Percentiles rank a stretch among this genome's conserved stretches.
phyloP scores from a whole-genome alignment of 495 filamentous ascomycete species.

The Lasiosphaeria miniovina region DNA sequence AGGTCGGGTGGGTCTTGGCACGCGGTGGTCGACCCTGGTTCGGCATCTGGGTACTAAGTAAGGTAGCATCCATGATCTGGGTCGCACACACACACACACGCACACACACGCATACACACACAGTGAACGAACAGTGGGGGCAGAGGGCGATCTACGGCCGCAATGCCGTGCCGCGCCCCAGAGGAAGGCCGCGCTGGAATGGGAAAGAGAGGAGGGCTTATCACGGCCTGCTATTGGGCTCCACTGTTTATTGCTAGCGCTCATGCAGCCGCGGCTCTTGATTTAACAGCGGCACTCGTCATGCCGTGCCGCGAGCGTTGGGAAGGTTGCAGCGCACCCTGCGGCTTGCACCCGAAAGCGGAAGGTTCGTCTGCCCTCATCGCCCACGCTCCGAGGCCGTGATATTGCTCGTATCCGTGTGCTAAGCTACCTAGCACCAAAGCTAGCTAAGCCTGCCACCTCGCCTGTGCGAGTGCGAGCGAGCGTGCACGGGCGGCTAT shows the following conservation, averaged over 20 bases:
- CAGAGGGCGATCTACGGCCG: background rate
- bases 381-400: background rate
- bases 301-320: background rate
- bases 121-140: background rate
- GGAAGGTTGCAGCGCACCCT: slow-evolving; percentile 1
- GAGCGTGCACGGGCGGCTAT: background rate
- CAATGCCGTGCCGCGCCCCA: slow-evolving; percentile 6
- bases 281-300: background rate
- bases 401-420: background rate
- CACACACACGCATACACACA: background rate
- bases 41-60: background rate
- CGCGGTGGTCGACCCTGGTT: slow-evolving; percentile 5
- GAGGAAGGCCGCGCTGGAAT: background rate
- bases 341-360: background rate
- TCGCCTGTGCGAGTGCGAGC: too few species aligned
- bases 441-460: too few species aligned
- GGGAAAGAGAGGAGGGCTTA: background rate
- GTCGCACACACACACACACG: background rate
- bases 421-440: background rate
- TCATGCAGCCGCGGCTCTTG: background rate
- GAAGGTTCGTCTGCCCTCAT: background rate
- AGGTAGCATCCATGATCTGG: too few species aligned
- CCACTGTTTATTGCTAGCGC: background rate
- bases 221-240: slow-evolving; percentile 2
- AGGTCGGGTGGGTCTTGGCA: background rate